A percentile compares a stretch with the other conserved stretches of the same genome.
Conservation (phyloP, 768 basidiomycete genomes). For the Pleurotus tuber-regium region DNA sequence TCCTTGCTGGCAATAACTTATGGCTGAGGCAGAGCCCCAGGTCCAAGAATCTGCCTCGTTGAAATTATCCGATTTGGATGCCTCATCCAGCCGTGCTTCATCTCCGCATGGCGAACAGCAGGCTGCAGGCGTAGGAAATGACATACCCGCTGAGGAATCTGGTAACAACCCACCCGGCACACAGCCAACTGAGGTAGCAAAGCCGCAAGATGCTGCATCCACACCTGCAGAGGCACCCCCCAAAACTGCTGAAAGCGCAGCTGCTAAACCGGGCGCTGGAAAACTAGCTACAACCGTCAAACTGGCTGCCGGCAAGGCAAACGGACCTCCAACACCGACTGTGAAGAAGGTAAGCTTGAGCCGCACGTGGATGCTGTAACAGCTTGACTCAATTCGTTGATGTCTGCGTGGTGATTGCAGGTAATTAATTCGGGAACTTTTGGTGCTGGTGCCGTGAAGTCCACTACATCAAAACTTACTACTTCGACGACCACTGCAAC, state of each 20-base stretch:
- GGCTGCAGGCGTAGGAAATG: slow-evolving; percentile 21
- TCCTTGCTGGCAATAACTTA: slow-evolving; percentile 8
- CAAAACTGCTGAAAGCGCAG: slow-evolving; percentile 18
- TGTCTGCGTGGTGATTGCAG: slow-evolving; percentile 33
- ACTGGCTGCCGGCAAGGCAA: slow-evolving; percentile 41
- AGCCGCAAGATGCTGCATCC: slow-evolving; percentile 13
- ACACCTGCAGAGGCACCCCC: slow-evolving; percentile 20
- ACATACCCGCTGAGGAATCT: no score
- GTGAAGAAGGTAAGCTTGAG: slow-evolving; percentile 61
- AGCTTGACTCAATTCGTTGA: slow-evolving; percentile 5
- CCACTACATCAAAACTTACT: slow-evolving; percentile 20
- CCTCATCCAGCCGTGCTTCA: slow-evolving; percentile 11
- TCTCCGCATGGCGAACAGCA: slow-evolving; percentile 30
- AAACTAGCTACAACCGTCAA: slow-evolving; percentile 30
- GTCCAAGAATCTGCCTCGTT: slow-evolving; percentile 1
- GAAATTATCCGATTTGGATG: slow-evolving; percentile 14
- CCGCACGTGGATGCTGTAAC: slow-evolving; percentile 8
- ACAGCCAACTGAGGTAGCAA: slow-evolving; percentile 10
- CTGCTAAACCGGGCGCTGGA: slow-evolving; percentile 12
- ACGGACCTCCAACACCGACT: slow-evolving; percentile 47
- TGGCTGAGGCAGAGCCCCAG: slow-evolving; percentile 12
- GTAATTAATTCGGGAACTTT: slow-evolving; percentile 66
- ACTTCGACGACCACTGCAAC: slow-evolving; percentile 14
- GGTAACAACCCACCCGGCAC: slow-evolving; percentile 15
- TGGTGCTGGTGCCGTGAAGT: slow-evolving; percentile 52